A percentile compares a stretch with the other conserved stretches of the same genome.
These are phyloP conservation scores for Bipolaris sorokiniana DNA, from an alignment of 2,329 filamentous ascomycete genomes.

Conservation along the genomic window DNA sequence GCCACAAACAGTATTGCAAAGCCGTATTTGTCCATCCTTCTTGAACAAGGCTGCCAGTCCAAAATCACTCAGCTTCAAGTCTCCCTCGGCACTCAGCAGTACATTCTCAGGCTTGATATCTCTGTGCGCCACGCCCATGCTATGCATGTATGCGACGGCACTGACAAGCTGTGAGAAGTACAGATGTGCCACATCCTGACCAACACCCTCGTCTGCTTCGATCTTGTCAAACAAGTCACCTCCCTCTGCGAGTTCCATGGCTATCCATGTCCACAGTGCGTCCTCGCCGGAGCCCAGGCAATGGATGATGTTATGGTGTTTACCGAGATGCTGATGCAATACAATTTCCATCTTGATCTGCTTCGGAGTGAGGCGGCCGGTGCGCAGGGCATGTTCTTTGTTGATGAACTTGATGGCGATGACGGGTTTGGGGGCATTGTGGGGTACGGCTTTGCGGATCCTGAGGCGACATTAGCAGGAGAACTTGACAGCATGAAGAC, in stretches of 20 bases:
- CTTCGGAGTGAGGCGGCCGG: slow-evolving; percentile 85
- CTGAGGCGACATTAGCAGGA: slow-evolving; percentile 1
- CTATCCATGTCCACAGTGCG: slow-evolving; percentile 89
- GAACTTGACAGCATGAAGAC: too few species aligned
- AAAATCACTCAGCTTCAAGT: slow-evolving; percentile 95
- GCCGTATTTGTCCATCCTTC: slow-evolving; percentile 81
- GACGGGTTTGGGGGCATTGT: slow-evolving; percentile 71
- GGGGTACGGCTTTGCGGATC: slow-evolving; percentile 89
- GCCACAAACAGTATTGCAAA: slow-evolving; percentile 88
- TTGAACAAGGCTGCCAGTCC: slow-evolving; percentile 93
- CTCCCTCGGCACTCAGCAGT: slow-evolving; percentile 80
- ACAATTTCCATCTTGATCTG: slow-evolving; percentile 92
- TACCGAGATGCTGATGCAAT: slow-evolving; percentile 84
- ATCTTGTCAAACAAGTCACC: slow-evolving; percentile 99
- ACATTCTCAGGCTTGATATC: slow-evolving; percentile 85
- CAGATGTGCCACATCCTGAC: slow-evolving; percentile 91
- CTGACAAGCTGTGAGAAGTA: slow-evolving; percentile 93
- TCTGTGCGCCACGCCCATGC: slow-evolving; percentile 91
- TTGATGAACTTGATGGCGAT: slow-evolving; percentile 99
- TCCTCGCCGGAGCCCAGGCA: slow-evolving; percentile 91
- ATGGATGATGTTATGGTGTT: slow-evolving; percentile 91
- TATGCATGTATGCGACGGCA: slow-evolving; percentile 94
- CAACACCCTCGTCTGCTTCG: slow-evolving; percentile 94
- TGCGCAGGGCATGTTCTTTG: slow-evolving; percentile 88
- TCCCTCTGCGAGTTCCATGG: slow-evolving; percentile 95